These are phyloP conservation scores for Hemerocallis citrina DNA, from an alignment of 106 monocot species.

Conservation along the genomic window DNA sequence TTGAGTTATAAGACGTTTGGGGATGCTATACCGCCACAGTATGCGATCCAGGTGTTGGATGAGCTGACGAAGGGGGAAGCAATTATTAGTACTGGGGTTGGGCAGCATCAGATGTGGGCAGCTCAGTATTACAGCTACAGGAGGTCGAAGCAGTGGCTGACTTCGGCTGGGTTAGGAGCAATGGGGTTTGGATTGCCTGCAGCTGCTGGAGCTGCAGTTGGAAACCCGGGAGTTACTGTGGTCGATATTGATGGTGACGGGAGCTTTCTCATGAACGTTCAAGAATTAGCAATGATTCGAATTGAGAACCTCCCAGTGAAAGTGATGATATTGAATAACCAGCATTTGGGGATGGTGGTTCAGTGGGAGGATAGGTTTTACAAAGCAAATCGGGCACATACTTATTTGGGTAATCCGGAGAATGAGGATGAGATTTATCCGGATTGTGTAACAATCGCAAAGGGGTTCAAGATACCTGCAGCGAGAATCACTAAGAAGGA, in stretches of 20 bases:
- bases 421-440: conserved; percentile 66
- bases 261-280: conserved; percentile 86
- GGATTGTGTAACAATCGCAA: conserved; percentile 71
- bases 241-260: conserved; percentile 94
- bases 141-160: conserved; percentile 65
- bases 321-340: conserved; percentile 80
- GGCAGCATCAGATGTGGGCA: conserved; percentile 98
- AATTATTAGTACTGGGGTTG: conserved; percentile 81
- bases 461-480: conserved; percentile 72
- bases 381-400: conserved; percentile 75
- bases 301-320: conserved; percentile 82
- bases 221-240: conserved; percentile 64
- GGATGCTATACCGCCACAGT: conserved; percentile 68
- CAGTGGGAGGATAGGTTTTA: conserved; percentile 94
- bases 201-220: conserved; percentile 90
- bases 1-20: conserved; percentile 66
- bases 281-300: conserved; percentile 72
- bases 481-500: conserved; percentile 58
- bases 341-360: conserved; percentile 94
- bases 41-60: conserved; percentile 64
- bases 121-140: conserved; percentile 74
- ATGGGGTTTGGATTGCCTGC: conserved; percentile 98
- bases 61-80: conserved; percentile 83
- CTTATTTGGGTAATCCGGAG: conserved; percentile 69
- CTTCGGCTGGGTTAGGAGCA: conserved; percentile 75